phyloP scores from a whole-genome alignment of 2,329 filamentous ascomycete genomes.

The Fusarium circinatum region DNA sequence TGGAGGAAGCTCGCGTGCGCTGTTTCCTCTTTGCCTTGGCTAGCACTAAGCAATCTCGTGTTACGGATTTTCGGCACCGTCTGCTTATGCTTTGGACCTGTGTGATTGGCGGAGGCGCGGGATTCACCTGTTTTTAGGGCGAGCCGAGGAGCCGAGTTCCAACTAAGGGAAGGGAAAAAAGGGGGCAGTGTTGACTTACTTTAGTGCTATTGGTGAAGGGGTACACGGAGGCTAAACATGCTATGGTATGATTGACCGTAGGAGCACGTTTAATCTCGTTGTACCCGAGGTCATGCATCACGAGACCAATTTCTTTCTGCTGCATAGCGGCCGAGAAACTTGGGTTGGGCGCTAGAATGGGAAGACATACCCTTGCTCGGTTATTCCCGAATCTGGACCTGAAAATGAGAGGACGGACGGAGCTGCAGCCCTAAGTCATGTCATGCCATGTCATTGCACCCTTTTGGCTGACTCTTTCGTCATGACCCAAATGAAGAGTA shows the following conservation, averaged over 20 bases:
- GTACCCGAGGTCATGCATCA: not conserved
- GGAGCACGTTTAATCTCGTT: not conserved
- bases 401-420: not conserved
- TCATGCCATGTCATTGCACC: not conserved
- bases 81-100: not conserved
- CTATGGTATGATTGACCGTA: not conserved
- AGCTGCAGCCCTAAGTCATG: slow-evolving; percentile 1
- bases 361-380: not conserved
- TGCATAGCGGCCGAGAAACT: not conserved
- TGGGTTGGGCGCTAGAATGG: not conserved
- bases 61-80: slow-evolving; percentile 22
- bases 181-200: not conserved
- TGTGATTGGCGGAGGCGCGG: not conserved
- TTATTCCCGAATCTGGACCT: slow-evolving; percentile 10
- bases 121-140: not conserved
- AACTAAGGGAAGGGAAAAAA: not conserved
- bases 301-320: not conserved
- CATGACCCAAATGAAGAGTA: not conserved
- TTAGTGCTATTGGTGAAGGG: not conserved
- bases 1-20: slow-evolving; percentile 4
- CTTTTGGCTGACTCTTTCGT: not conserved
- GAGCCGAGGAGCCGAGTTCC: not conserved
- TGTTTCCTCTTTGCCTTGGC: slow-evolving; percentile 13
- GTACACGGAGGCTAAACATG: not conserved
- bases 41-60: slow-evolving; percentile 19